Evolutionary conservation across 768 basidiomycete genomes (phyloP), one percentile per base, ranked within the genome.

Genomic region (Pleurotus pulmonarius): DNA sequence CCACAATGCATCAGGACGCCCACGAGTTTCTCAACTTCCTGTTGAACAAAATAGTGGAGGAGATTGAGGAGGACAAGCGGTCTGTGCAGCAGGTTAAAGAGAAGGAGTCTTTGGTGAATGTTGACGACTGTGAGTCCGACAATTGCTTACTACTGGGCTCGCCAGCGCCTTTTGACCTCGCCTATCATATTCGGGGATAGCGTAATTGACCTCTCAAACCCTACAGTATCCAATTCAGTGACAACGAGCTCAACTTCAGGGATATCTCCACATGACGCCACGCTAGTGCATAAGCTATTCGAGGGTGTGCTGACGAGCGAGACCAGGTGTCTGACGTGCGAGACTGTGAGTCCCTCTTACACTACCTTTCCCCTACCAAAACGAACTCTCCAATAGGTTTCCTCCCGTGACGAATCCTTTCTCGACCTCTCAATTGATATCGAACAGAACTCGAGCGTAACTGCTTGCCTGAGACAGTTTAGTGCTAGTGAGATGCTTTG

Each of bases 341-440:
- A 99, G 75, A 98, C 91, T 45, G 95, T 96, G 65, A 65, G 85
- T 74, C 25, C 41, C 20, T 18, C 56, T 46, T 43, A 18, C 53
- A 47, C 55, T 41, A 20, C 45, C 40, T n/a, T 57, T 55, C 56
- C 55, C 39, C 18, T 37, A 22, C 46, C 56, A 47, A 57, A 43
- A 34, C 18, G 15, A 15, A 18, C 20, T n/a, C 12, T 4, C 18
- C 29, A n/a, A 7, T 60, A 93, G 90, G 85, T 92, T 4, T 93
- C 93, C 5, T 90, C 94, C 8, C 87, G 97, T 16, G 96, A 98
- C 66, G 97, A 99, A 70, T 85, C 88, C 8, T 99, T 99, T 73
- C 82, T 99, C 55, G 97, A 99, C 73, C 80, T 99, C n/a, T 98
- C 95, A 4, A 93, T 99, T 71, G 97, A 99, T 69, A 98, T 99